Evolutionary conservation across 1,284 basidiomycete species (phyloP).

Genomic region (Trichosporon ovoides): DNA sequence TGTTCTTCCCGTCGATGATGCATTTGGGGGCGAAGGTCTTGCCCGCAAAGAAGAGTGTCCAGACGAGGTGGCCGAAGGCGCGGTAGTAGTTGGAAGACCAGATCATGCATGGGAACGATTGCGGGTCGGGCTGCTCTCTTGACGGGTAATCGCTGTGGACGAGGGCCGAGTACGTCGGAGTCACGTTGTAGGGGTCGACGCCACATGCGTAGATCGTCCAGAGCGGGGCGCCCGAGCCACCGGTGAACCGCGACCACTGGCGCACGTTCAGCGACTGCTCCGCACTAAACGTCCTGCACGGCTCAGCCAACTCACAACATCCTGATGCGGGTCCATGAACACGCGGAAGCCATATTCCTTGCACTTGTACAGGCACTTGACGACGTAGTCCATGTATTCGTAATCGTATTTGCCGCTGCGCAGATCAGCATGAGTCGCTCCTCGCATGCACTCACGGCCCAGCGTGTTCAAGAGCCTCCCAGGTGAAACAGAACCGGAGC

Average conservation of each 20-base stretch:
- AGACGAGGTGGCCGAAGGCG: conserved; percentile 79
- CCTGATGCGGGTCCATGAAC: conserved; percentile 96
- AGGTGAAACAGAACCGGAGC: conserved; percentile 85
- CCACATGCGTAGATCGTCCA: conserved; percentile 94
- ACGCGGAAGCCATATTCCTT: conserved; percentile 92
- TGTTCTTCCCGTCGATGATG: conserved; percentile 83
- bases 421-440: not conserved
- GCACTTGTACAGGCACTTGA: conserved; percentile 79
- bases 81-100: conserved; percentile 96
- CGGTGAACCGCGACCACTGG: conserved; percentile 97
- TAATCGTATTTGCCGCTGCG: conserved; percentile 79
- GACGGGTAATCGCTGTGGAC: conserved; percentile 83
- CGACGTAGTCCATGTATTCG: conserved; percentile 87
- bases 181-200: conserved; percentile 77
- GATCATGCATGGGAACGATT: conserved; percentile 80
- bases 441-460: conserved; percentile 70
- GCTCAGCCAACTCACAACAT: conserved; percentile 63
- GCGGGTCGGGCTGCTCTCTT: conserved; percentile 58
- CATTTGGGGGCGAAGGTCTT: conserved; percentile 83
- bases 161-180: conserved; percentile 76
- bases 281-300: not conserved
- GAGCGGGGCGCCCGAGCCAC: conserved; percentile 90
- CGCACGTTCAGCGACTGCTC: not conserved
- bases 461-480: conserved; percentile 89
- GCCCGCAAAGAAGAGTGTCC: conserved; percentile 92